phyloP scores from a whole-genome alignment of 2,329 filamentous ascomycete genomes.

The Phaeosphaeriaceae sp. region DNA sequence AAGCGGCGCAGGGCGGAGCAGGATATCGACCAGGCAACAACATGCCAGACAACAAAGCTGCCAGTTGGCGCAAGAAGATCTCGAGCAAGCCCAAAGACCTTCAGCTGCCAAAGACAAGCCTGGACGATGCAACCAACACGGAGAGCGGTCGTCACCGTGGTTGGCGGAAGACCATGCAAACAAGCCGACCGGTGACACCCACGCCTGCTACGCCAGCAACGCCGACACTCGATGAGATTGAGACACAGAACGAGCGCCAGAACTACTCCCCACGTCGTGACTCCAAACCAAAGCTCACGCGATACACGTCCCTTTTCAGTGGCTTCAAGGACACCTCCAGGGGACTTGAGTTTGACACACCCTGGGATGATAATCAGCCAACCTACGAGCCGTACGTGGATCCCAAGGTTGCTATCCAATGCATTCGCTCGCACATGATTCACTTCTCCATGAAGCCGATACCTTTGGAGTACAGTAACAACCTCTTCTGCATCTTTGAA shows the following conservation, averaged over 20 bases:
- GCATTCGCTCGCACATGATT: constrained; percentile 36
- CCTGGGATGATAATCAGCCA: constrained; percentile 34
- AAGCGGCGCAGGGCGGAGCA: not conserved
- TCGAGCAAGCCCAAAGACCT: constrained; percentile 23
- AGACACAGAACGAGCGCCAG: constrained; percentile 38
- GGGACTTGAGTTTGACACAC: constrained; percentile 31
- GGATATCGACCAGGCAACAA: not conserved
- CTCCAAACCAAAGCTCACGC: constrained; percentile 50
- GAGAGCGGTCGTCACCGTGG: constrained; percentile 23
- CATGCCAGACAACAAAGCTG: constrained; percentile 27
- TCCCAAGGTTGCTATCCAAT: constrained; percentile 32
- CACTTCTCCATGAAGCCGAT: constrained; percentile 29
- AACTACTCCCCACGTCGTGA: constrained; percentile 38
- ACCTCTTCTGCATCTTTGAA: constrained; percentile 54
- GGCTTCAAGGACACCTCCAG: constrained; percentile 29
- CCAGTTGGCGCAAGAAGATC: constrained; percentile 34
- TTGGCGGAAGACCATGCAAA: constrained; percentile 34
- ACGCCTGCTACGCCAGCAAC: constrained; percentile 12
- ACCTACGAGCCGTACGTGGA: constrained; percentile 28
- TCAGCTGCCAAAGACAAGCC: constrained; percentile 11
- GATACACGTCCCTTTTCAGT: constrained; percentile 49
- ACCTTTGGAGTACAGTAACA: constrained; percentile 44
- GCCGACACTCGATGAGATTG: constrained; percentile 33
- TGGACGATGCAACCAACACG: constrained; percentile 8
- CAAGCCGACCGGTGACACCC: constrained; percentile 32